Conservation (phyloP, 2,329 filamentous ascomycete genomes). For the Ascochyta pisi region DNA sequence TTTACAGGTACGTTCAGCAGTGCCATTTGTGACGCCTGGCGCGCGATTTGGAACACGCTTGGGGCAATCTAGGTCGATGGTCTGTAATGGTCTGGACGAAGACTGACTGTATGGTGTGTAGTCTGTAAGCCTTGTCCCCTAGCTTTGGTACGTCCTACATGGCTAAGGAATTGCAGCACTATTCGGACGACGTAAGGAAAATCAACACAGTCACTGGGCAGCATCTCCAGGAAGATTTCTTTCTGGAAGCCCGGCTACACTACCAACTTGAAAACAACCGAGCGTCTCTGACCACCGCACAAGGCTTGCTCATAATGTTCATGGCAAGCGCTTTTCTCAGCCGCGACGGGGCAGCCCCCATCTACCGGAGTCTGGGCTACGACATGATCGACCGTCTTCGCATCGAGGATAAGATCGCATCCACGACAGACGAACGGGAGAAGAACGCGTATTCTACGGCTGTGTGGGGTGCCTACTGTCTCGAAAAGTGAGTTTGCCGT, state of each 20-base stretch:
- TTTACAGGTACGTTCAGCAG: too few relatives aligned
- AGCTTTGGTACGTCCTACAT: too few relatives aligned
- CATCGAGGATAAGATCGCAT: not conserved
- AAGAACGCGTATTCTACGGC: not conserved
- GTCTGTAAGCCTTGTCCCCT: too few relatives aligned
- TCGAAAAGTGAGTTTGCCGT: not conserved
- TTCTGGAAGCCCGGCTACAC: not conserved
- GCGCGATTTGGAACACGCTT: too few relatives aligned
- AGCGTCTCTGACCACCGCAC: too few relatives aligned
- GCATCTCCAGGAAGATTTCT: not conserved
- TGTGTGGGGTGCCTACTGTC: not conserved
- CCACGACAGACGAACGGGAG: not conserved
- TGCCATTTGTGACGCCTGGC: too few relatives aligned
- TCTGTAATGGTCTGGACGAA: too few relatives aligned
- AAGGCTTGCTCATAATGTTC: not conserved
- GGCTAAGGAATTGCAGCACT: not conserved
- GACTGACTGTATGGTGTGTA: too few relatives aligned
- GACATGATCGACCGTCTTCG: not conserved
- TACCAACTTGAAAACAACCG: too few relatives aligned
- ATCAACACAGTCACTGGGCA: constrained; percentile 1
- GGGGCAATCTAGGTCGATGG: too few relatives aligned
- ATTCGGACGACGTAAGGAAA: not conserved
- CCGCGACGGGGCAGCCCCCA: not conserved
- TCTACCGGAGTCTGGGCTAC: not conserved
- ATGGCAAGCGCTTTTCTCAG: not conserved